Percentiles rank a stretch among this genome's conserved stretches.
Conservation (phyloP, 768 basidiomycete species). For the Lactarius hatsudake region DNA sequence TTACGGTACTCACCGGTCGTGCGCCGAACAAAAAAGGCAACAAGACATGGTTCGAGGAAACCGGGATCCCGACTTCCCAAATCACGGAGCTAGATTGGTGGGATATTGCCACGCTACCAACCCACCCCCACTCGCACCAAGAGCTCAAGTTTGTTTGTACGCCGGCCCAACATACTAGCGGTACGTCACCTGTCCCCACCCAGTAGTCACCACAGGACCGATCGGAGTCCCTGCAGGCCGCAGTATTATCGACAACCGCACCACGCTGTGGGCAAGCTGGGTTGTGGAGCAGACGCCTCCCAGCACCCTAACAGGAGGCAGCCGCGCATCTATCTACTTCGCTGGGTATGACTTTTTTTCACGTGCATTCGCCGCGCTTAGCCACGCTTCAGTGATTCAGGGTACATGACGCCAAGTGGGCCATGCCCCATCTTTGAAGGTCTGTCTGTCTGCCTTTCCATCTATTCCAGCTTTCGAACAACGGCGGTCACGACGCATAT, state of each 20-base stretch:
- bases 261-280: constrained; percentile 44
- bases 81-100: constrained; percentile 44
- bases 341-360: constrained; percentile 30
- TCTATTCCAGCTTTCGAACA: not conserved
- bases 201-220: not conserved
- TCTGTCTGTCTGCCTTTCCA: constrained; percentile 1
- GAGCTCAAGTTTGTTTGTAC: constrained; percentile 37
- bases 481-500: not conserved
- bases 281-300: constrained; percentile 34
- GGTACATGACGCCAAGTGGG: constrained; percentile 35
- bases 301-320: constrained; percentile 11
- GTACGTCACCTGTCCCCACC: constrained; percentile 28
- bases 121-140: constrained; percentile 18
- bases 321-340: constrained; percentile 31
- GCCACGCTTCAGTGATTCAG: constrained; percentile 36
- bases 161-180: constrained; percentile 44
- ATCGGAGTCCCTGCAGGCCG: constrained; percentile 32
- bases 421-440: constrained; percentile 41
- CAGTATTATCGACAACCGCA: constrained; percentile 35
- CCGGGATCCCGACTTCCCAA: constrained; percentile 35
- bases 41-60: constrained; percentile 33
- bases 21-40: constrained; percentile 25
- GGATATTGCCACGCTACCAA: constrained; percentile 33
- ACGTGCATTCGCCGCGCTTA: not conserved
- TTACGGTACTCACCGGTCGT: not conserved